phyloP scores from a whole-genome alignment of 2,329 filamentous ascomycete species.

The Diplodia intermedia region DNA sequence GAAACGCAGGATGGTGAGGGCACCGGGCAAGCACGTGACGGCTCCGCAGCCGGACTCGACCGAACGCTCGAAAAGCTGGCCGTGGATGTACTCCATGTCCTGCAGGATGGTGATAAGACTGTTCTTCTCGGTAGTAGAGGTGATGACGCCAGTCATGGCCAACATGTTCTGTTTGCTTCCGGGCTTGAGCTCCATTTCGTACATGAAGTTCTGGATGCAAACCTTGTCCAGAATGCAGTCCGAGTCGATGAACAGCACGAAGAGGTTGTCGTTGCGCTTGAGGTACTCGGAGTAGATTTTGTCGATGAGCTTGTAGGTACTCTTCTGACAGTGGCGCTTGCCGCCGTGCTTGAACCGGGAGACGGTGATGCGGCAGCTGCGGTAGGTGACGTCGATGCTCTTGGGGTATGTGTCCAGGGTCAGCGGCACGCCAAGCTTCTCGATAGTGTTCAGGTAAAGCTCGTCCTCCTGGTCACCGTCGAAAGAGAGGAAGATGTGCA shows the following conservation, averaged over 20 bases:
- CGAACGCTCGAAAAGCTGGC: conserved; percentile 92
- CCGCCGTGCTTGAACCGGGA: conserved; percentile 93
- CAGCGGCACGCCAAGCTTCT: conserved; percentile 81
- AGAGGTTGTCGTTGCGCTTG: conserved; percentile 86
- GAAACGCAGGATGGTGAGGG: conserved; percentile 93
- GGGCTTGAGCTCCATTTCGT: conserved; percentile 97
- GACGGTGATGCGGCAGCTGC: conserved; percentile 82
- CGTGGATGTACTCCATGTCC: conserved; percentile 98
- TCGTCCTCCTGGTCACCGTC: conserved; percentile 91
- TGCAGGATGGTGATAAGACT: conserved; percentile 90
- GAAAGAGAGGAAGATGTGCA: conserved; percentile 95
- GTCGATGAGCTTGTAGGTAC: conserved; percentile 91
- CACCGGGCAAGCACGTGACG: conserved; percentile 92
- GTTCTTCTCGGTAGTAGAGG: conserved; percentile 87
- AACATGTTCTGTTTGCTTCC: conserved; percentile 92
- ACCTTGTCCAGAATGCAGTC: conserved; percentile 92
- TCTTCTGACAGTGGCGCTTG: conserved; percentile 92
- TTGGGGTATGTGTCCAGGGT: conserved; percentile 80
- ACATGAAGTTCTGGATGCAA: conserved; percentile 97
- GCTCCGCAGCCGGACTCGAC: conserved; percentile 94
- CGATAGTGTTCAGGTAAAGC: conserved; percentile 84
- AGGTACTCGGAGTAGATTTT: conserved; percentile 89
- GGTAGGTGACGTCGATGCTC: conserved; percentile 89
- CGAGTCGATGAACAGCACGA: conserved; percentile 96
- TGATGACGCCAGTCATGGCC: conserved; percentile 97